phyloP scores from a whole-genome alignment of 768 basidiomycete species.

The Collybiopsis confluens region DNA sequence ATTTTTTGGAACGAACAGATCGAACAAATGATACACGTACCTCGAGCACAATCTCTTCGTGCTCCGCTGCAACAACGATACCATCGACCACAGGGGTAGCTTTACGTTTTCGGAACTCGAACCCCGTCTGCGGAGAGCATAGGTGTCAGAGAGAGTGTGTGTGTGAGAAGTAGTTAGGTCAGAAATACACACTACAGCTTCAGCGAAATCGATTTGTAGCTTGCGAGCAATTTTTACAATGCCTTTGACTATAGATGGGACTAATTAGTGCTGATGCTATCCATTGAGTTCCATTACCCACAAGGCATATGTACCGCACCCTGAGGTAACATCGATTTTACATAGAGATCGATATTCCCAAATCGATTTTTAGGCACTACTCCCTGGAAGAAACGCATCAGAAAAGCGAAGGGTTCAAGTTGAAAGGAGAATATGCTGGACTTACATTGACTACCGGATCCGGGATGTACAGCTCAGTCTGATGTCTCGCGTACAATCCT shows the following conservation, averaged over 20 bases:
- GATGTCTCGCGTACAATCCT: slow-evolving; percentile 78
- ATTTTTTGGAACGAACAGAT: slow-evolving; percentile 6
- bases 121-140: slow-evolving; percentile 63
- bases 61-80: slow-evolving; percentile 80
- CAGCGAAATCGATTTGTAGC: slow-evolving; percentile 86
- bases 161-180: not conserved
- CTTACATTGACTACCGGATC: slow-evolving; percentile 81
- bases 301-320: slow-evolving; percentile 91
- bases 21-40: slow-evolving; percentile 34
- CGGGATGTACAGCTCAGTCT: slow-evolving; percentile 81
- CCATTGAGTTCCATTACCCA: slow-evolving; percentile 37
- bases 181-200: slow-evolving; percentile 78
- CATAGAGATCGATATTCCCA: slow-evolving; percentile 96
- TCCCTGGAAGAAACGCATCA: slow-evolving; percentile 48
- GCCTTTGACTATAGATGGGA: slow-evolving; percentile 60
- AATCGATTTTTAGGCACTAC: slow-evolving; percentile 93
- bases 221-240: slow-evolving; percentile 84
- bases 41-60: slow-evolving; percentile 70
- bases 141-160: slow-evolving; percentile 6
- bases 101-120: slow-evolving; percentile 92
- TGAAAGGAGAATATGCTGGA: slow-evolving; percentile 14
- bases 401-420: not conserved
- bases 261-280: not conserved
- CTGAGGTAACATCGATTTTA: slow-evolving; percentile 87
- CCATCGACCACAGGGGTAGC: slow-evolving; percentile 85